Evolutionary conservation across 2,329 filamentous ascomycete genomes (phyloP).

Genomic region (Diaporthe helianthi): DNA sequence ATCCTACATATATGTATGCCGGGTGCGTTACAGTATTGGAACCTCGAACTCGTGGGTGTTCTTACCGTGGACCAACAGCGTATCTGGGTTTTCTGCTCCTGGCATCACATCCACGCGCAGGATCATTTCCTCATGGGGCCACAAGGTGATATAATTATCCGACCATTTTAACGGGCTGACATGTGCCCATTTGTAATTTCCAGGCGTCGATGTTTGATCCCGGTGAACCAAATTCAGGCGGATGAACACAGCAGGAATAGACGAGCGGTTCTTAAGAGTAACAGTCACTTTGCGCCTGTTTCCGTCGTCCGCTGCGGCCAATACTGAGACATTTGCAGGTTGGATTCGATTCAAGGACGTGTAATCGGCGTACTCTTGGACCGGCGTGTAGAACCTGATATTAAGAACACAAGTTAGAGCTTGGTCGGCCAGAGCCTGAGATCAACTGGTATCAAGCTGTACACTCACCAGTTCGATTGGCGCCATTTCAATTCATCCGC

Average conservation of each 20-base stretch:
- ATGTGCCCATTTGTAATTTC: conserved; percentile 43
- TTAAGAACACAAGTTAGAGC: not conserved
- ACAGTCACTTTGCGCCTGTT: conserved; percentile 43
- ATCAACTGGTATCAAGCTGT: not conserved
- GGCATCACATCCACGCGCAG: not conserved
- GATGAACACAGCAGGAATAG: conserved; percentile 64
- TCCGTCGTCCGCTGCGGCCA: conserved; percentile 28
- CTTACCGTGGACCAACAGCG: not conserved
- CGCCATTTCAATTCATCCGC: conserved; percentile 62
- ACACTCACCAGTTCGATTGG: conserved; percentile 60
- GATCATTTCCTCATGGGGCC: conserved; percentile 3
- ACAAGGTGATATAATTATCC: conserved; percentile 62
- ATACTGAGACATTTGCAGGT: conserved; percentile 47
- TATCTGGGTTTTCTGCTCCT: not conserved
- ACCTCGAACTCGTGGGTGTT: not conserved
- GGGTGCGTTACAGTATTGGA: not conserved
- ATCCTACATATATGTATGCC: too few relatives aligned
- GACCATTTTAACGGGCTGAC: conserved; percentile 62
- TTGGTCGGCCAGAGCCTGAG: not conserved
- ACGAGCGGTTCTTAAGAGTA: conserved; percentile 57
- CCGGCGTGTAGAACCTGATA: not conserved
- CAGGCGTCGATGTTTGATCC: conserved; percentile 37
- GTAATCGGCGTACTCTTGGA: conserved; percentile 37
- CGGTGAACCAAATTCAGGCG: conserved; percentile 56
- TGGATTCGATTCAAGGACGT: conserved; percentile 56